Base-by-base conservation (phyloP, 2,329 filamentous ascomycete genomes). In the Phyllosticta citriasiana region DNA sequence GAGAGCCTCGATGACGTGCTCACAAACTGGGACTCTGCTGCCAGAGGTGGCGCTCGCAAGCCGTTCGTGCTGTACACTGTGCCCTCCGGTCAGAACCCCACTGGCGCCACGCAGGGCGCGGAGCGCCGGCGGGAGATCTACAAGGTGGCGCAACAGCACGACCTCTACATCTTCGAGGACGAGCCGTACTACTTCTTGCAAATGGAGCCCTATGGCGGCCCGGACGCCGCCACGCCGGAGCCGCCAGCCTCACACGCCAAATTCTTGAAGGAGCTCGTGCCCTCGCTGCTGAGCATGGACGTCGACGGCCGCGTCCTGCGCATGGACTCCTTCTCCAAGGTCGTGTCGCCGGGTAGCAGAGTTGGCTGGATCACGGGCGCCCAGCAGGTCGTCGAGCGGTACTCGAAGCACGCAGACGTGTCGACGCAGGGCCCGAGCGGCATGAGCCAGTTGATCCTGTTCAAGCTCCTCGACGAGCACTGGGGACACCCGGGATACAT, bases 171-270 rank as follows among this genome's bases (percentile, higher is more conserved):
- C 70, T 78, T 96, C 66, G 92, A 97, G 77, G 92, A 96, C 71
- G 92, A 96, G 72, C 92, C 92, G 1, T 96, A 96, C 77, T 96
- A 95, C 76, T 96, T 93, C 77, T 80, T 96, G 40, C 92, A 96
- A 74, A 89, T 91, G 88, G 84, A 89, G 67, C 84, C 87, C 0
- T 93, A 91, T 74, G 80, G 80, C 1, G 80, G 83, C 14, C 75
- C 79, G 33, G 73, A 80, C 65, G 74, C 79, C 16, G 75, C 78
- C 3, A 81, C 84, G 6, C 78, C 83, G 0, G 22, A 16, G 30
- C 59, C 59, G 59, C 86, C 87, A 6, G 74, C 79, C 40, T 83
- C 77, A 12, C 83, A 89, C 60, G 83, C 87, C 3, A 86, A 88
- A 10, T 97, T 97, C 73, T 77, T 97, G 62, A 78, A 81, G 10